Conservation (phyloP, 805 yeast species). For the Candida manassasensis region DNA sequence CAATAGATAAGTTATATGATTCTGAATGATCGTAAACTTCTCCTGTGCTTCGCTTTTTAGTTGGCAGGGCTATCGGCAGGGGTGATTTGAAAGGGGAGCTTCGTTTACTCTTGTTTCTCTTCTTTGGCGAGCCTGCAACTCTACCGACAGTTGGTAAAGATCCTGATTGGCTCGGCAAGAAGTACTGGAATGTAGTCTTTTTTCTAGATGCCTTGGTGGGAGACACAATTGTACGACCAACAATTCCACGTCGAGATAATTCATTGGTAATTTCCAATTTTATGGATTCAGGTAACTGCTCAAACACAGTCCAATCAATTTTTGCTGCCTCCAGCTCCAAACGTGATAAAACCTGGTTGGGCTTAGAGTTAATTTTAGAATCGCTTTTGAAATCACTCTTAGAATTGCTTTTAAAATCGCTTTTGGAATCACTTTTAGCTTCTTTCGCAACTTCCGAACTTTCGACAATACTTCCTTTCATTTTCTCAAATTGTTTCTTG, state of each 20-base stretch:
- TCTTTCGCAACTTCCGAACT: not conserved
- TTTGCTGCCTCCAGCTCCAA: constrained; percentile 11
- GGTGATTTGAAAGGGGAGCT: constrained; percentile 6
- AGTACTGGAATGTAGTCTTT: constrained; percentile 23
- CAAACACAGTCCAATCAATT: constrained; percentile 64
- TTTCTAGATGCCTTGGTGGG: not conserved
- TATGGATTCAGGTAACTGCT: constrained; percentile 61
- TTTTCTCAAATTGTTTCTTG: not conserved
- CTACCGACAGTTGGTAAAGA: constrained; percentile 26
- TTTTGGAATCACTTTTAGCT: not conserved
- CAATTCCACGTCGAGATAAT: constrained; percentile 39
- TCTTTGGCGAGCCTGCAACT: constrained; percentile 28
- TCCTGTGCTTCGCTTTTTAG: constrained; percentile 2
- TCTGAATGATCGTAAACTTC: constrained; percentile 18
- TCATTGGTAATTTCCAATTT: constrained; percentile 57
- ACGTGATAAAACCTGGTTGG: no score
- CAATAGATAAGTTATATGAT: constrained; percentile 31
- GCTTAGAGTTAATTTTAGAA: no score
- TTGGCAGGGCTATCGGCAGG: constrained; percentile 10
- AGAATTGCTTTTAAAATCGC: not conserved
- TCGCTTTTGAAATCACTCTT: not conserved
- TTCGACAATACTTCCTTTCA: not conserved
- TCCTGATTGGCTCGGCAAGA: constrained; percentile 29
- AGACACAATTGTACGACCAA: constrained; percentile 4
- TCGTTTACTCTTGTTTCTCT: constrained; percentile 2